These are phyloP conservation scores for Phytomonas francai DNA, from an alignment of 208 protist genomes.

Conservation along the genomic window DNA sequence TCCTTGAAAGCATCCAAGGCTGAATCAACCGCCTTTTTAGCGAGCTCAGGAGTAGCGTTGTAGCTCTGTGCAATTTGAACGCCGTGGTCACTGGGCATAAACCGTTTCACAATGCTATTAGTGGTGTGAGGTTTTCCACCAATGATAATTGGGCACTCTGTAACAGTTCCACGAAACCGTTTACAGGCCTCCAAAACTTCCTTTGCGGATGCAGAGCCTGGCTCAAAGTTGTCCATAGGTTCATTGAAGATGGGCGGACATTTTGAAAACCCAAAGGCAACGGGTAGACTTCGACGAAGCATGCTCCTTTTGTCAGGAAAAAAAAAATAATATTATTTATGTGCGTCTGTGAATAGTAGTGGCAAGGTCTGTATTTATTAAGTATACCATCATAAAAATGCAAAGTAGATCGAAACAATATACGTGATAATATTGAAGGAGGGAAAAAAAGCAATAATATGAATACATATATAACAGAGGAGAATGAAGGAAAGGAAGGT, in stretches of 20 bases:
- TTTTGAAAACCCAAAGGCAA: conserved; percentile 52
- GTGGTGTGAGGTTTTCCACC: conserved; percentile 82
- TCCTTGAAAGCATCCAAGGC: conserved; percentile 64
- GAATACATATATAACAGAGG: not conserved
- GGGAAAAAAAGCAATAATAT: conserved; percentile 3
- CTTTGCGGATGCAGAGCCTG: conserved; percentile 50
- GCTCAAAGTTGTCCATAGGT: conserved; percentile 83
- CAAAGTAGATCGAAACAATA: not conserved
- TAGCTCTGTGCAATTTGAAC: conserved; percentile 70
- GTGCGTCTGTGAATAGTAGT: conserved; percentile 2
- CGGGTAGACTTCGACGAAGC: conserved; percentile 61
- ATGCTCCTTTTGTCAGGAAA: conserved; percentile 22
- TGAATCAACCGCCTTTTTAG: conserved; percentile 85
- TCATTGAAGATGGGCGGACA: conserved; percentile 75
- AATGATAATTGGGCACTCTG: conserved; percentile 90
- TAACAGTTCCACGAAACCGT: conserved; percentile 27
- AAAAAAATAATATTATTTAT: not conserved
- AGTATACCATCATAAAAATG: not conserved
- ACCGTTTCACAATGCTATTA: conserved; percentile 44
- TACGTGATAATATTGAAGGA: not conserved
- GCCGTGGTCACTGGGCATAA: conserved; percentile 76
- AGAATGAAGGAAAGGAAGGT: not conserved
- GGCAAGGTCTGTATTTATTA: not conserved
- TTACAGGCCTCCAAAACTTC: conserved; percentile 66
- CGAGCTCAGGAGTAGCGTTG: conserved; percentile 76